These are phyloP conservation scores for Clonostachys solani DNA, from an alignment of 2,329 filamentous ascomycete species.

Conservation along the genomic window DNA sequence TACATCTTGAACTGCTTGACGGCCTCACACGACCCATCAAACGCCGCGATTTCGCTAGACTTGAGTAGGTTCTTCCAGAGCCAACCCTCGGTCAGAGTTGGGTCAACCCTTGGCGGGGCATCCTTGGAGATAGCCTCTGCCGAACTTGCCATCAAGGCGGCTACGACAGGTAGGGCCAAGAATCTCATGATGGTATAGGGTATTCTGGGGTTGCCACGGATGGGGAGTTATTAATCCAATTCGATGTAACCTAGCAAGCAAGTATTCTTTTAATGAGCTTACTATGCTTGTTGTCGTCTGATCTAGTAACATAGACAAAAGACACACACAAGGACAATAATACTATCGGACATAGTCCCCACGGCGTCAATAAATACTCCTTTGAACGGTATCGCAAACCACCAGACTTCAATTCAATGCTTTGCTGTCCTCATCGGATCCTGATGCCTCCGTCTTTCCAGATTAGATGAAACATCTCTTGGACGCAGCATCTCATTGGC, in stretches of 20 bases:
- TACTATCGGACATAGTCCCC: no score
- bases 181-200: slow-evolving; percentile 14
- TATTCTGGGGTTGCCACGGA: no score
- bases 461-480: slow-evolving; percentile 6
- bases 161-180: slow-evolving; percentile 3
- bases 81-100: slow-evolving; percentile 30
- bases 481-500: no score
- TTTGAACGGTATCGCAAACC: background rate
- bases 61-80: slow-evolving; percentile 35
- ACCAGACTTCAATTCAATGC: slow-evolving; percentile 4
- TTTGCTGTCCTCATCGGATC: slow-evolving; percentile 24
- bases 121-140: slow-evolving; percentile 19
- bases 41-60: slow-evolving; percentile 16
- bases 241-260: no score
- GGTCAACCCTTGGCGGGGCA: slow-evolving; percentile 16
- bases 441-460: slow-evolving; percentile 17
- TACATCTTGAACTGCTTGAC: slow-evolving; percentile 25
- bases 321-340: no score
- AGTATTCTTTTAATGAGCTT: no score
- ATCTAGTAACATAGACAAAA: no score
- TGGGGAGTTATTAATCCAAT: no score
- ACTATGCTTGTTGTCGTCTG: no score
- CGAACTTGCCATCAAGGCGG: slow-evolving; percentile 7
- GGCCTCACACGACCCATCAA: slow-evolving; percentile 26
- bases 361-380: slow-evolving; percentile 1